Evolutionary conservation across 2,329 filamentous ascomycete species (phyloP), one percentile per base, ranked within the genome.

Genomic region (Fusarium pseudoanthophilum): DNA sequence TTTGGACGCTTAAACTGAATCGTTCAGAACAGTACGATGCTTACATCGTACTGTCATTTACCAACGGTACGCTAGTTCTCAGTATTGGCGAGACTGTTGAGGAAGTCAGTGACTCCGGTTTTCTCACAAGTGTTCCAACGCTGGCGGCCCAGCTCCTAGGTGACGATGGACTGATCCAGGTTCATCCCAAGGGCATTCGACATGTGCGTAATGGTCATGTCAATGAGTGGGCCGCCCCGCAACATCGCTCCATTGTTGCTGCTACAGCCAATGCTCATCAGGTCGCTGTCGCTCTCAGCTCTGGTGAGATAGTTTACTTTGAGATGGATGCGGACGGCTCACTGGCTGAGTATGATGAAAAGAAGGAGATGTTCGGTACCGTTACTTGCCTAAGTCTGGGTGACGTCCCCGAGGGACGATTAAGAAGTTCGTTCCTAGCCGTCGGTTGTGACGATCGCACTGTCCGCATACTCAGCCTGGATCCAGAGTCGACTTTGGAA

Each of bases 401-500:
- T 6, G 93, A 96, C 60, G 95, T 98, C 20, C 95, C 96, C 0
- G 93, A 97, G 82, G 96, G 97, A 34, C 91, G 95, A 55, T 86
- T 95, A 46, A 89, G 97, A 80, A 97, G 95, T 80, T 94, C 94
- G 4, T 99, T 97, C 84, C 87, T 98, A 60, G 97, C 97, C 48
- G 95, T 99, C 49, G 97, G 97, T 11, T 98, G 95, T 79, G 96
- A 98, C 78, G 96, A 99, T 82, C 95, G 94, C 67, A 98, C 96
- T 2, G 96, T 99, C 60, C 93, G 96, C 60, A 94, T 99, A 60
- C 88, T 97, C 61, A 97, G 95, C 78, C 85, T 98, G 36, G 94
- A 97, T 78, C 94, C 95, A 0, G 95, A 98, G 73, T 93, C 93
- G 6, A 97, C 95, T 0, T 85, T 99, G 16, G 94, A 97, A 81